Conservation (phyloP, 305 asterid species). For the Ruellia speciosa region DNA sequence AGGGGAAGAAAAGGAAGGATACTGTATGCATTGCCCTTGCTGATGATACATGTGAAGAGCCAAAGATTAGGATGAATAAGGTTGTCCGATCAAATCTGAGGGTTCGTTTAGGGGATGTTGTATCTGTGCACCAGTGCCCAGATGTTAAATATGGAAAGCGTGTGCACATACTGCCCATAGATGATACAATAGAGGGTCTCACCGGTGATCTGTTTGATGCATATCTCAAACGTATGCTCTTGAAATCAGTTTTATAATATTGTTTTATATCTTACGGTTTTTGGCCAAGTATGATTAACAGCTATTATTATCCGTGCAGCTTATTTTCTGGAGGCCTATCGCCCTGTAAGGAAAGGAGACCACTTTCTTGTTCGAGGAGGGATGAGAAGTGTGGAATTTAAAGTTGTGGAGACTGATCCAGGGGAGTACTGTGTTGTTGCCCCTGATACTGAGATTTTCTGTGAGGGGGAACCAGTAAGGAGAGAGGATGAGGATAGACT, state of each 20-base stretch:
- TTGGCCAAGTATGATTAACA: too few species aligned
- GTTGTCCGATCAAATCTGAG: constrained; percentile 55
- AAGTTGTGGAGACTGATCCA: constrained; percentile 32
- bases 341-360: constrained; percentile 44
- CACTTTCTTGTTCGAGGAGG: constrained; percentile 35
- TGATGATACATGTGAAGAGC: constrained; percentile 56
- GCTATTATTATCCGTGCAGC: too few species aligned
- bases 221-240: constrained; percentile 48
- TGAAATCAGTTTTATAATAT: not conserved
- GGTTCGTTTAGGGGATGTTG: constrained; percentile 70
- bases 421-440: constrained; percentile 33
- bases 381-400: constrained; percentile 34
- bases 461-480: constrained; percentile 32
- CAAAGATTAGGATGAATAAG: constrained; percentile 63
- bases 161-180: constrained; percentile 60
- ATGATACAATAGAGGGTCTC: constrained; percentile 55
- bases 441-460: constrained; percentile 35
- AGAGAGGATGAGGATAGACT: constrained; percentile 32
- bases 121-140: constrained; percentile 58
- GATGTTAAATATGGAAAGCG: constrained; percentile 65
- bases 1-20: constrained; percentile 63
- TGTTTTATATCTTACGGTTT: not conserved
- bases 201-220: constrained; percentile 53
- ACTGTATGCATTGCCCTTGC: constrained; percentile 57
- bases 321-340: constrained; percentile 38